Evolutionary conservation across 768 basidiomycete species (phyloP), one percentile per base, ranked within the genome.

Genomic region (Lanmaoa rubissima): DNA sequence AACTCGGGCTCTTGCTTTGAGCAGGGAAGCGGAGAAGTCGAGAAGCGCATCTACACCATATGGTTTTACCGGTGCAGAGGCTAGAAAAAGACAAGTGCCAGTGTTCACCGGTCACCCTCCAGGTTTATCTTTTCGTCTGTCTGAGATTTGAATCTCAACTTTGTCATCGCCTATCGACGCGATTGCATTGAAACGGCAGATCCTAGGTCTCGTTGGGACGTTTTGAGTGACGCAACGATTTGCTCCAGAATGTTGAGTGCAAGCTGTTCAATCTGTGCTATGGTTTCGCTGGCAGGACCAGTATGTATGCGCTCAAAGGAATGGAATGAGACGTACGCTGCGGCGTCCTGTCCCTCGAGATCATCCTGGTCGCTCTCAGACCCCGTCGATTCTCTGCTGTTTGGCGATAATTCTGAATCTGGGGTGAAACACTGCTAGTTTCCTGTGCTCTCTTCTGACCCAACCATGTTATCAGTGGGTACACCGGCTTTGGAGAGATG

Each of bases 11-110:
- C 60, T 55, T 74, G 3, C 64, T 61, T 47, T 73, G 72, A 13
- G 60, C 65, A 0, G 82, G 81, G 48, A 74, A 82, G 31, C 58
- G 61, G 13, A 78, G 64, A 13, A 64, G 48, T 16, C 76, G 65
- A 19, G 45, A 60, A 38, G 48, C 43, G 35, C 34, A 50, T 42
- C 69, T 67, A 44, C 45, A 34, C 19, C 6, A 21, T 16, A 21
- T n/a, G n/a, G 26, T 43, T 60, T 34, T 21, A 48, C 26, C 5
- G 21, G n/a, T n/a, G 43, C n/a, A 45, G 41, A 12, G 14, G 16
- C 5, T 9, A 38, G 66, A 32, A 54, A 31, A 39, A 32, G 36
- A 65, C 12, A 17, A 16, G 6, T 0, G 5, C 3, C 7, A 12
- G n/a, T 56, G 52, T 12, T 56, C 51, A 77, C 78, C 71, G 52